phyloP scores from a whole-genome alignment of 1,139 yeast genomes.

The Debaryomycetaceae sp. region DNA sequence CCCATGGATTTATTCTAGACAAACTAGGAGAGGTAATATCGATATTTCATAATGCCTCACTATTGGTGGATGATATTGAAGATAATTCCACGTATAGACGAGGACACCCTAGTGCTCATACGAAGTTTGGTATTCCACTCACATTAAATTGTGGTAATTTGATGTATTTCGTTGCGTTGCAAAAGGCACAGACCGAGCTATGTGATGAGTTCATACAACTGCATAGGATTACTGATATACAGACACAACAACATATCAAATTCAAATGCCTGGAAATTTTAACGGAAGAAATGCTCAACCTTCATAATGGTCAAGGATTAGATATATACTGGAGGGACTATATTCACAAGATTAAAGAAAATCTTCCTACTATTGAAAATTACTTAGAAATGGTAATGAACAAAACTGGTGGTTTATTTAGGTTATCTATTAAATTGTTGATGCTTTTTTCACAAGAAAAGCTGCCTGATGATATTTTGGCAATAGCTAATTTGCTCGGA shows the following conservation, averaged over 20 bases:
- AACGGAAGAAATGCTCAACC: conserved; percentile 68
- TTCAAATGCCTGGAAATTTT: conserved; percentile 28
- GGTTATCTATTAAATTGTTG: conserved; percentile 68
- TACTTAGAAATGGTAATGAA: conserved; percentile 80
- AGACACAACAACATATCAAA: conserved; percentile 6
- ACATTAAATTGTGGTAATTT: conserved; percentile 82
- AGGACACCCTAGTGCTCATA: conserved; percentile 76
- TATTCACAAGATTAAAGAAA: conserved; percentile 14
- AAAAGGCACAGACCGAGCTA: conserved; percentile 34
- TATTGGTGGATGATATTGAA: conserved; percentile 77
- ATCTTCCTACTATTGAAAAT: conserved; percentile 64
- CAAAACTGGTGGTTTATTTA: conserved; percentile 85
- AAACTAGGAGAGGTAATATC: conserved; percentile 24
- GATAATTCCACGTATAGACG: conserved; percentile 69
- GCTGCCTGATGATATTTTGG: conserved; percentile 31
- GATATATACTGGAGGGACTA: conserved; percentile 85
- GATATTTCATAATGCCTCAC: conserved; percentile 28
- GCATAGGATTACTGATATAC: background rate
- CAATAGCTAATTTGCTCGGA: conserved; percentile 76
- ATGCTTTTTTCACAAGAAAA: conserved; percentile 25
- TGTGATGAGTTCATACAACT: conserved; percentile 11
- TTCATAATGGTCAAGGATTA: conserved; percentile 87
- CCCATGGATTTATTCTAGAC: conserved; percentile 13
- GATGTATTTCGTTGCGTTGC: conserved; percentile 72
- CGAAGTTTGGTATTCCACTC: conserved; percentile 69